Evolutionary conservation across 306 rosid species (phyloP).

Genomic region (Vachellia pachyceras): DNA sequence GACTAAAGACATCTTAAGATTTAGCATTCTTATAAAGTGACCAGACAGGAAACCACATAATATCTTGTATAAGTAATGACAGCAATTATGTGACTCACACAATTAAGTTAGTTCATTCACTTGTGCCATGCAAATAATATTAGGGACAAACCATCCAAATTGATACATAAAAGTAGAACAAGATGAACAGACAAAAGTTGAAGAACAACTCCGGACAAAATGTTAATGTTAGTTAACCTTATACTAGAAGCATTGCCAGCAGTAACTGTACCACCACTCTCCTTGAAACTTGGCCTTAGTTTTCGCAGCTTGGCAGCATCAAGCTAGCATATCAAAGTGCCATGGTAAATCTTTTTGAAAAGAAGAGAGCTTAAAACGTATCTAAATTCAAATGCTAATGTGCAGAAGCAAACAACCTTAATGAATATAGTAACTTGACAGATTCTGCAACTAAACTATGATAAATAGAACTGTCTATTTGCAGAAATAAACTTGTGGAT

Average conservation of each 20-base stretch:
- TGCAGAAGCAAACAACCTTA: background rate
- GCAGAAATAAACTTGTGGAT: constrained; percentile 6
- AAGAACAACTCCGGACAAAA: background rate
- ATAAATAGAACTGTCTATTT: constrained; percentile 7
- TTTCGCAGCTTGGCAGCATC: constrained; percentile 93
- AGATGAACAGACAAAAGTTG: background rate
- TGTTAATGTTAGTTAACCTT: constrained; percentile 85
- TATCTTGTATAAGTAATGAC: constrained; percentile 8
- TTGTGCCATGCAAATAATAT: background rate
- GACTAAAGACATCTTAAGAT: constrained; percentile 31
- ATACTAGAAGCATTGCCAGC: constrained; percentile 99
- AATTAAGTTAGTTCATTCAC: constrained; percentile 18
- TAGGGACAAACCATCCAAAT: constrained; percentile 19
- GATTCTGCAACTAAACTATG: constrained; percentile 28
- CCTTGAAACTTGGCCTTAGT: constrained; percentile 98
- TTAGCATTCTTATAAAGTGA: constrained; percentile 17
- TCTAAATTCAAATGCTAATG: constrained; percentile 16
- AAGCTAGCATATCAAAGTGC: constrained; percentile 61
- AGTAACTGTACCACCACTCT: constrained; percentile 89
- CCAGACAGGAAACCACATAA: constrained; percentile 7
- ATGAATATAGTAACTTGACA: background rate
- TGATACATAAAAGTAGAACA: constrained; percentile 16
- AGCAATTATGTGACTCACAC: constrained; percentile 26
- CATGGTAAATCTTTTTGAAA: constrained; percentile 19
- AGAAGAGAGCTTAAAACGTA: background rate